phyloP scores from a whole-genome alignment of 371 early-diverging fungal species.

The Apophysomyces ossiformis region DNA sequence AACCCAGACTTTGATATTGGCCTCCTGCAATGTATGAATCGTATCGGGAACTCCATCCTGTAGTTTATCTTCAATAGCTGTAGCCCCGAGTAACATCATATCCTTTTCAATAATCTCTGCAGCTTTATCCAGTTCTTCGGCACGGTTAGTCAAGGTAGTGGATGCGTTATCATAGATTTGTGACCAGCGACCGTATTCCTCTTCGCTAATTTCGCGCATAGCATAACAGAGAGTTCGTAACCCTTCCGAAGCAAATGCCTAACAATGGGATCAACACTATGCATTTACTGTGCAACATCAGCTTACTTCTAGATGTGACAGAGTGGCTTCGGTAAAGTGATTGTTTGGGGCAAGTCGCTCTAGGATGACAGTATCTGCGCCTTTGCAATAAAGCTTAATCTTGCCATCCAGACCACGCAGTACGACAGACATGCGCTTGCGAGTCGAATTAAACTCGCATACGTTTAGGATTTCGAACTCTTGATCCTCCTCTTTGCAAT shows the following conservation, averaged over 20 bases:
- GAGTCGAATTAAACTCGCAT: slow-evolving; percentile 96
- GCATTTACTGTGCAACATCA: slow-evolving; percentile 7
- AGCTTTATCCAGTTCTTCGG: slow-evolving; percentile 85
- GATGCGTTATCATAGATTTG: slow-evolving; percentile 85
- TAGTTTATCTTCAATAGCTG: slow-evolving; percentile 98
- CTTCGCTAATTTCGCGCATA: slow-evolving; percentile 83
- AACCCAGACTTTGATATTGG: slow-evolving; percentile 98
- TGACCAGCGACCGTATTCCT: slow-evolving; percentile 87
- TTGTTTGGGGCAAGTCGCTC: slow-evolving; percentile 84
- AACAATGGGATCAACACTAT: background rate
- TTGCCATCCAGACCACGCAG: slow-evolving; percentile 86
- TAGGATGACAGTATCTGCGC: slow-evolving; percentile 97
- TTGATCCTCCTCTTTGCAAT: slow-evolving; percentile 60
- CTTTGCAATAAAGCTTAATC: slow-evolving; percentile 95
- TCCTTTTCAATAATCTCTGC: slow-evolving; percentile 95
- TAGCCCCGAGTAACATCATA: slow-evolving; percentile 91
- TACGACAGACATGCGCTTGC: slow-evolving; percentile 96
- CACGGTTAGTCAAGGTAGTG: slow-evolving; percentile 87
- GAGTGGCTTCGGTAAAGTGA: slow-evolving; percentile 74
- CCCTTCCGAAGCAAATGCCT: slow-evolving; percentile 89
- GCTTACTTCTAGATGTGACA: slow-evolving; percentile 74
- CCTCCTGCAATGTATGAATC: slow-evolving; percentile 90
- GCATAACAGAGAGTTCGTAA: slow-evolving; percentile 94
- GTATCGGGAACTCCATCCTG: slow-evolving; percentile 99
- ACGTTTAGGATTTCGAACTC: slow-evolving; percentile 91